Base-by-base conservation (phyloP, 2,329 filamentous ascomycete genomes). In the Cyphellophora europaea region DNA sequence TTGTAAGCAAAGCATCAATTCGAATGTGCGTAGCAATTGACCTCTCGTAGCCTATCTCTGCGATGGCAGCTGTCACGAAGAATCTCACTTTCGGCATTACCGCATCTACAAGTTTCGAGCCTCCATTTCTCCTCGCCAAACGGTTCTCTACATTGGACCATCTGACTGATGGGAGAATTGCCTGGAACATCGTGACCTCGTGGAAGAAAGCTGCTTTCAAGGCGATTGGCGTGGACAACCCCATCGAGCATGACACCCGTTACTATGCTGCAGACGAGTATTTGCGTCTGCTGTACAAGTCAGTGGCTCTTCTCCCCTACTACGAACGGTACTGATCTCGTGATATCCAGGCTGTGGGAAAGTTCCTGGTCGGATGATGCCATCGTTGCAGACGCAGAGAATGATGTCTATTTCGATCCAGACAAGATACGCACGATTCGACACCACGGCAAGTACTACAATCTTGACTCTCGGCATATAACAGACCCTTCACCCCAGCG, bases 41-140 rank as follows among this genome's bases (percentile, higher is more conserved):
- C 73, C 0, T 49, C 75, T 2, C 67, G 21, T n/a, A 25, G 21
- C 21, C 21, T 8, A 75, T 79, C 34, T 67, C 66, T 3, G 75
- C 76, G 19, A 80, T 79, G 75, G 75, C 75, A 3, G 73, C 75
- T 0, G 74, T 77, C 17, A 79, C 76, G 0, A 77, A 74, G 54
- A 74, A 75, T 32, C 57, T 80, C 3, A 61, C 66, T 0, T 79
- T 79, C 45, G 75, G 66, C 2, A 73, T 80, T 38, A 79, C 74
- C 0, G 69, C 72, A 0, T 74, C 71, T 0, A 78, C 74, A 2
- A 71, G 71, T 0, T 79, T 76, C 36, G 73, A 77, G 40, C 69
- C 71, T 0, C 75, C 75, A 0, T 79, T 75, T 38, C 52, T 77
- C 1, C 56, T 79, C 1, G 75, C 74, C 0, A 76, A 75, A 49